Evolutionary conservation across 2,329 filamentous ascomycete species (phyloP), one percentile per base, ranked within the genome.

Genomic region (Scedosporium minutisporum): DNA sequence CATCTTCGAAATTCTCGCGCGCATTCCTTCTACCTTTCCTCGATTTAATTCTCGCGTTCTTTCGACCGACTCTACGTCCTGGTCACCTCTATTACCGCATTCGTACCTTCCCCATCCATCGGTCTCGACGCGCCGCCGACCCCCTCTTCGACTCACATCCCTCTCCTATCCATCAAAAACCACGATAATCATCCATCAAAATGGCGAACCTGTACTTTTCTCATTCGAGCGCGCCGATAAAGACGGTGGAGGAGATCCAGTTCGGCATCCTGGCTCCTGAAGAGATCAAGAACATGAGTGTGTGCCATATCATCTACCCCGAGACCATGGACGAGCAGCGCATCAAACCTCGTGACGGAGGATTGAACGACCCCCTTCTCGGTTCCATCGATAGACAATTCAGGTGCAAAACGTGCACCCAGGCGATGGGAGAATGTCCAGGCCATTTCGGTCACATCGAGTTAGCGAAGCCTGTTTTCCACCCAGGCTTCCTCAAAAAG

Each of bases 401-500:
- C 80, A 91, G 92, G 76, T 99, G 95, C 80, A 93, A 90, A 72
- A 97, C 96, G 58, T 99, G 95, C 77, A 89, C 93, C 67, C 93
- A 99, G 77, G 89, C 90, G 72, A 96, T 97, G 84, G 88, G 90
- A 67, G 91, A 96, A 74, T 99, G 95, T 75, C 93, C 95, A 64
- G 95, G 95, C 65, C 95, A 99, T 75, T 99, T 99, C 74, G 95
- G 95, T 67, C 96, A 99, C 77, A 99, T 99, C 70, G 96, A 99
- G 78, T 84, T 99, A 68, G 93, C 95, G 51, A 93, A 91, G 73
- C 95, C 96, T 63, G 95, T 99, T 69, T 99, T 90, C 76, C 95
- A 99, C 70, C 79, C 82, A 80, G 95, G 95, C 71, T 99, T 97
- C 78, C 89, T 99, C 79, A 96, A 91, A 76, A 97, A 97, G 81